Conservation (phyloP, 139 green algal genomes). For the Volvox africanus region DNA sequence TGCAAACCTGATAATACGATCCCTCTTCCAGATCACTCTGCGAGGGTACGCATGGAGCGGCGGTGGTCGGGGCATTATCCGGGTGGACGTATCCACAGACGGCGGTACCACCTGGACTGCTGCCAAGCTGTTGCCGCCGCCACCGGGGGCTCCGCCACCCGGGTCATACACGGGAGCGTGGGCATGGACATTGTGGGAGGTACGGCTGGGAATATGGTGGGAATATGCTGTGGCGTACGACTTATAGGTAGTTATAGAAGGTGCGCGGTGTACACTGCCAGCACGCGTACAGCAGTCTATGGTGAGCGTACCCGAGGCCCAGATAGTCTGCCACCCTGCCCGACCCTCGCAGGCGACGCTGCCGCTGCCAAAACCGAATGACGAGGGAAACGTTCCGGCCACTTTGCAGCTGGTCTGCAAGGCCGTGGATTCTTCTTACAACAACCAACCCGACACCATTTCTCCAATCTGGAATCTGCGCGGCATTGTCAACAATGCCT, state of each 20-base stretch:
- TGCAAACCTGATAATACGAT: no score
- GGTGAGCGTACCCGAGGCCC: no score
- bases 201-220: no score
- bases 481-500: conserved; percentile 88
- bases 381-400: conserved; percentile 64
- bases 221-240: no score
- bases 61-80: conserved; percentile 81
- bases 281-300: no score
- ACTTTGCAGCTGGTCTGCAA: conserved; percentile 69
- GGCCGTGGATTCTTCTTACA: conserved; percentile 84
- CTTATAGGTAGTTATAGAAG: no score
- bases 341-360: conserved; percentile 48
- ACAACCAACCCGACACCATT: conserved; percentile 83
- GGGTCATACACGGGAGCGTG: conserved; percentile 61
- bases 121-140: conserved; percentile 46
- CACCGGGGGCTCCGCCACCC: conserved; percentile 24
- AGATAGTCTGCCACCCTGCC: background rate
- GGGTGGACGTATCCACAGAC: conserved; percentile 89
- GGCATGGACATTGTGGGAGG: conserved; percentile 87
- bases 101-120: conserved; percentile 82
- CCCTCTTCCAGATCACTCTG: conserved; percentile 48
- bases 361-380: conserved; percentile 60
- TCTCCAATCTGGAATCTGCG: conserved; percentile 84
- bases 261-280: no score
- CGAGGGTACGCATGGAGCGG: conserved; percentile 87